A percentile compares a stretch with the other conserved stretches of the same genome.
Conservation (phyloP, 208 protist species). For the Phytomonas serpens region DNA sequence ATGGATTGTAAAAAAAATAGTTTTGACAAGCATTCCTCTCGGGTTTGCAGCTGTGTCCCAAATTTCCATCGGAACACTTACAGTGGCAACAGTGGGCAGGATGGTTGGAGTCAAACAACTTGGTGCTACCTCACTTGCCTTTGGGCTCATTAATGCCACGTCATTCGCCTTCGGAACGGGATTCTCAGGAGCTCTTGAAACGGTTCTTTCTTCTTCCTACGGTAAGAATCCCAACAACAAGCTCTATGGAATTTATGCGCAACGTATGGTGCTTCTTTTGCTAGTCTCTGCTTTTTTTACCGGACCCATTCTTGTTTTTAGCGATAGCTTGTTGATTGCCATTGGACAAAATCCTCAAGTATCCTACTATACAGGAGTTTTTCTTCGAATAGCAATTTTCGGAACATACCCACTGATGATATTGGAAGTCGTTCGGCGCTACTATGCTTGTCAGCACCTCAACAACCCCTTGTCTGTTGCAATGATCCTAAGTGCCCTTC, state of each 20-base stretch:
- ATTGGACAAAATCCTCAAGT: conserved; percentile 48
- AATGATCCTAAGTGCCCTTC: conserved; percentile 32
- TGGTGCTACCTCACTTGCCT: conserved; percentile 51
- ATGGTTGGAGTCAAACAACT: conserved; percentile 41
- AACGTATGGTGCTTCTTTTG: conserved; percentile 68
- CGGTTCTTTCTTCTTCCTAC: conserved; percentile 65
- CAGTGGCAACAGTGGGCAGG: conserved; percentile 46
- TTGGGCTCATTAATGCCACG: conserved; percentile 73
- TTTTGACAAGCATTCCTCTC: conserved; percentile 32
- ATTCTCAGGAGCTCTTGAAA: conserved; percentile 72
- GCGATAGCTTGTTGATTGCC: conserved; percentile 36
- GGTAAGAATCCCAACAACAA: conserved; percentile 60
- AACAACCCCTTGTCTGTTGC: conserved; percentile 54
- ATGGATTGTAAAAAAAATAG: conserved; percentile 3
- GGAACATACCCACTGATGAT: conserved; percentile 61
- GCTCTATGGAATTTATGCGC: conserved; percentile 61
- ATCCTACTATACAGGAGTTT: conserved; percentile 40
- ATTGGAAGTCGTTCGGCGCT: conserved; percentile 72
- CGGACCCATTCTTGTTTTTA: conserved; percentile 42
- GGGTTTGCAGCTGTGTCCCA: conserved; percentile 51
- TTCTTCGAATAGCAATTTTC: conserved; percentile 47
- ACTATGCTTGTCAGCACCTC: conserved; percentile 72
- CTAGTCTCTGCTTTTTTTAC: conserved; percentile 40
- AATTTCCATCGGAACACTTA: conserved; percentile 38
- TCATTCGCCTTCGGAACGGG: conserved; percentile 52